Base-by-base conservation (phyloP, 305 asterid genomes). In the Vinca major region DNA sequence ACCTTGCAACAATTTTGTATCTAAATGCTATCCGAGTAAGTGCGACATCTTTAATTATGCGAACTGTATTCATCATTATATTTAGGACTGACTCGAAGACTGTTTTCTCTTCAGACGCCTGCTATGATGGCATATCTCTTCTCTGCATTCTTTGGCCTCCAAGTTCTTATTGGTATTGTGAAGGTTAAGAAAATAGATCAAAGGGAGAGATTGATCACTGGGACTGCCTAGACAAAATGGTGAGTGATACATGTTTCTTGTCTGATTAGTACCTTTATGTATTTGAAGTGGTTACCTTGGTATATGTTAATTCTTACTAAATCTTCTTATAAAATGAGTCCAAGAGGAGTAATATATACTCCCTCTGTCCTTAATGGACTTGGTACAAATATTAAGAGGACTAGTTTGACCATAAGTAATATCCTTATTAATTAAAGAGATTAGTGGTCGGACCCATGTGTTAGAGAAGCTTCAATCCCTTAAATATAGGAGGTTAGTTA, bases 111-210 rank as follows among this genome's bases (percentile, higher is more conserved):
- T 37, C 84, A 93, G 98, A 75, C 75, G 78, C 97, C 98, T 62
- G 89, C 98, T 7, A 84, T 74, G 51, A 72, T 86, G 49, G 94
- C 92, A 16, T 93, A 84, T 73, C 5, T 69, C 58, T 48, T 85
- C 40, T 90, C 90, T 63, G 91, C 91, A 6, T 86, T 77, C 73
- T 90, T 93, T 73, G 83, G 95, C 80, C 80, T 90, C 64, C 95
- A 87, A 85, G 89, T 90, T 56, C 83, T 93, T 74, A 64, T 90
- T 8, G 96, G 95, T 75, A 56, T 89, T 37, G 55, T 90, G 73
- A 90, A 86, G 76, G 95, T 93, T 54, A 86, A 87, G 83, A 88
- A 78, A 80, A 79, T 93, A 4, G 99, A 93, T 70, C 91, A 90
- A 81, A 78, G 87, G 77, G 99, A 93, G 67, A 82, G 75, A 75